These are phyloP conservation scores for Penicillium sp. DNA, from an alignment of 2,329 filamentous ascomycete species.

Conservation along the genomic window DNA sequence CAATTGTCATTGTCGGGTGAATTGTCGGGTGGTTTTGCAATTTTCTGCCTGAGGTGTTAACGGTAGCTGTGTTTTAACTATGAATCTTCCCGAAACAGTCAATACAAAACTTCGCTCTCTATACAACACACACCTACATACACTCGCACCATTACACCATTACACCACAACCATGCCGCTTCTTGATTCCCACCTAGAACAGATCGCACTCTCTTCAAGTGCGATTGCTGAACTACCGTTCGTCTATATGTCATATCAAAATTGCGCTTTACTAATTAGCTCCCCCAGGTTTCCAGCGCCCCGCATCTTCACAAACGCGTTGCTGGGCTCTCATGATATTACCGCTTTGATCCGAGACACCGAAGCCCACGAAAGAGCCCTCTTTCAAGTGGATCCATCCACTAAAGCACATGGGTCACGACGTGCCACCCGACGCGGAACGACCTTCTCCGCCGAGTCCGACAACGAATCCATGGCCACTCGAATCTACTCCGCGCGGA, in stretches of 20 bases:
- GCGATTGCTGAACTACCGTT: slow-evolving; percentile 75
- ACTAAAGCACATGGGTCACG: slow-evolving; percentile 50
- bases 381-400: slow-evolving; percentile 86
- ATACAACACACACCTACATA: neutral
- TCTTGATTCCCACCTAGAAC: slow-evolving; percentile 70
- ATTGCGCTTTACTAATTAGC: neutral
- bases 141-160: neutral
- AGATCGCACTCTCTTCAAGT: slow-evolving; percentile 73
- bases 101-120: neutral
- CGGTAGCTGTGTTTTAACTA: neutral
- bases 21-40: neutral
- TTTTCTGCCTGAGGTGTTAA: slow-evolving; percentile 16
- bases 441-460: slow-evolving; percentile 46
- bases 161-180: slow-evolving; percentile 59
- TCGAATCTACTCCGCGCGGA: slow-evolving; percentile 50
- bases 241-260: slow-evolving; percentile 22
- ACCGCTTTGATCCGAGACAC: slow-evolving; percentile 93
- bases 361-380: slow-evolving; percentile 86
- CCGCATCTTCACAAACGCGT: slow-evolving; percentile 93
- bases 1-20: neutral
- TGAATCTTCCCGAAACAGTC: neutral
- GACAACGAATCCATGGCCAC: slow-evolving; percentile 46
- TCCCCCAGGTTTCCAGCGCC: slow-evolving; percentile 73
- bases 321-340: slow-evolving; percentile 86
- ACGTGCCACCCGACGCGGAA: slow-evolving; percentile 50